Evolutionary conservation across 2,329 filamentous ascomycete genomes (phyloP).

Genomic region (Ampelomyces quisqualis): DNA sequence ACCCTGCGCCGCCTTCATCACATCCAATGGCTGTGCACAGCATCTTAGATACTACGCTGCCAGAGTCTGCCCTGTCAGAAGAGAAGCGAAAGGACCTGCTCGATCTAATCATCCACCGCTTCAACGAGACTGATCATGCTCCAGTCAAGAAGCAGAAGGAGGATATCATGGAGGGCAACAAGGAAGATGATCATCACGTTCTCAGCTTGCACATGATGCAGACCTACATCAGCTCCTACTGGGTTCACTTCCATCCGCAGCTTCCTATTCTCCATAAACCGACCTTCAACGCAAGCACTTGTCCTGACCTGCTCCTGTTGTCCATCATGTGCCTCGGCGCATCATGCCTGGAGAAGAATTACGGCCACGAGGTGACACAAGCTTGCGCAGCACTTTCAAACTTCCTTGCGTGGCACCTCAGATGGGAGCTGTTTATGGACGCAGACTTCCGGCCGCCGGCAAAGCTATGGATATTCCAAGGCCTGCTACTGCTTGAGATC

Average conservation of each 20-base stretch:
- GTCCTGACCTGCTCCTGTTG: conserved; percentile 79
- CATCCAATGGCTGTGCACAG: conserved; percentile 90
- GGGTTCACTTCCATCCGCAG: conserved; percentile 92
- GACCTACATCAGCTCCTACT: conserved; percentile 83
- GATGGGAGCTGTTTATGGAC: conserved; percentile 95
- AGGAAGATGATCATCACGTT: conserved; percentile 61
- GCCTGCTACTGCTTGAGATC: conserved; percentile 81
- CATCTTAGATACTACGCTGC: conserved; percentile 75
- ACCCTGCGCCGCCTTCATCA: conserved; percentile 61
- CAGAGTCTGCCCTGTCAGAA: conserved; percentile 79
- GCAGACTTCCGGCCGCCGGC: conserved; percentile 85
- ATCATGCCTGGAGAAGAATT: conserved; percentile 80
- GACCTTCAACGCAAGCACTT: conserved; percentile 85
- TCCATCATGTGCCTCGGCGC: conserved; percentile 92
- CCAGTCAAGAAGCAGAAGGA: conserved; percentile 74
- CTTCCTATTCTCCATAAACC: conserved; percentile 92
- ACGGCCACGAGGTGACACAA: conserved; percentile 71
- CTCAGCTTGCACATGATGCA: conserved; percentile 95
- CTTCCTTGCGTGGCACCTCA: conserved; percentile 88
- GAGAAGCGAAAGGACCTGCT: conserved; percentile 83
- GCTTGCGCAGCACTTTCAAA: conserved; percentile 81
- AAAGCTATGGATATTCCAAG: conserved; percentile 94
- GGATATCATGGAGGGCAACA: conserved; percentile 74
- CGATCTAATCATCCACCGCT: conserved; percentile 76
- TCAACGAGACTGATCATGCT: conserved; percentile 76